Evolutionary conservation across 163 green algal genomes (phyloP).

Genomic region (Chlorella variabilis): DNA sequence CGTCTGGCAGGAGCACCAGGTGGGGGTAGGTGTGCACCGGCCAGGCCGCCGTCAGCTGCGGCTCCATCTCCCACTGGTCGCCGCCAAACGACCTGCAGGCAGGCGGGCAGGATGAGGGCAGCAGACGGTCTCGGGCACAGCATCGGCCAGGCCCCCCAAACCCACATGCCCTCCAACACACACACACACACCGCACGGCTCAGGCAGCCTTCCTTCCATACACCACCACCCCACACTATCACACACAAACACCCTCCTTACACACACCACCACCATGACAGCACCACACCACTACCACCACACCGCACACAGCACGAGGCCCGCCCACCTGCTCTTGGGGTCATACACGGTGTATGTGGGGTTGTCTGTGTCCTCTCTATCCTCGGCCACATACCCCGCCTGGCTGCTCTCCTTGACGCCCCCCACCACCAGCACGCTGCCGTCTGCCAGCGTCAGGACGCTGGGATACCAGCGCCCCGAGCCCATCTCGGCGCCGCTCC

Average conservation of each 20-base stretch:
- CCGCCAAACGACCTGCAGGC: not conserved
- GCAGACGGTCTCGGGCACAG: no score
- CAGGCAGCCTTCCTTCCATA: no score
- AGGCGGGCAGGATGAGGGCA: not conserved
- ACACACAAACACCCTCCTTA: no score
- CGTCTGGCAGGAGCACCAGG: not conserved
- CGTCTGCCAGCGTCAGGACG: constrained; percentile 10
- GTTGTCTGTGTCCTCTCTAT: not conserved
- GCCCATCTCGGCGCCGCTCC: not conserved
- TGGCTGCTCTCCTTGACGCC: not conserved
- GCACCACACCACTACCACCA: not conserved
- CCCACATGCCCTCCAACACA: not conserved
- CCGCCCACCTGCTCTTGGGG: constrained; percentile 7
- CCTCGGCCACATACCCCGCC: not conserved
- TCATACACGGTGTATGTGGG: constrained; percentile 6
- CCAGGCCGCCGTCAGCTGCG: not conserved
- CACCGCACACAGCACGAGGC: not conserved
- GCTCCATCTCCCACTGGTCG: not conserved
- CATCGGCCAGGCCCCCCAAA: not conserved
- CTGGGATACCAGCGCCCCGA: not conserved
- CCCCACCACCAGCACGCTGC: not conserved
- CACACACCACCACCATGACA: not conserved
- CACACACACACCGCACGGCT: no score
- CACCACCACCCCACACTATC: no score
- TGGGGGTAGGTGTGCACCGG: constrained; percentile 26